Evolutionary conservation across 2,329 filamentous ascomycete genomes (phyloP), one percentile per base, ranked within the genome.

Genomic region (Aspergillus transmontanensis): DNA sequence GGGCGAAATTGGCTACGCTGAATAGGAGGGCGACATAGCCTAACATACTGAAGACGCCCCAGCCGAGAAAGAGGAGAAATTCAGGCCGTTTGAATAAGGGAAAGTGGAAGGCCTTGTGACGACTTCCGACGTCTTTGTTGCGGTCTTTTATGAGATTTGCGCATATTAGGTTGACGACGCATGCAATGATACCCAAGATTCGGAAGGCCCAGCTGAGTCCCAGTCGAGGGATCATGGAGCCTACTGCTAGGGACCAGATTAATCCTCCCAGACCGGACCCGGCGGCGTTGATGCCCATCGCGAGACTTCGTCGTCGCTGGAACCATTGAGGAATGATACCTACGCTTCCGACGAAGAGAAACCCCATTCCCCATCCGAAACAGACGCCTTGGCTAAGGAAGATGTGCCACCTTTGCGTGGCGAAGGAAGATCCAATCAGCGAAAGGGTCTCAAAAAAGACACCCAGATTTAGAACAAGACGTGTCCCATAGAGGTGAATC

Each of bases 1-100:
- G 78, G 1, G 87, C 86, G 69, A 89, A 90, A 63, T 85, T 87
- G 1, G 89, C 85, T 10, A 91, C 74, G 3, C 84, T 87, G 76
- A 89, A 91, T 2, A 90, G 79, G 2, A 90, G 75, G 0, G 88
- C 85, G 23, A 89, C 85, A 66, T 90, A 90, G 6, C 86, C 89
- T 6, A 91, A 77, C 82, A 89, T 87, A 57, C 82, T 87, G 65
- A 89, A 80, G 62, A 86, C 81, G 0, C 86, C 87, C 78, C 85
- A 90, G 4, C 72, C 78, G 26, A 88, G 78, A n/a, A 90, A 78
- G 0, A 88, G 79, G 4, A 86, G 63, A 63, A 88, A 87, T 66
- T 90, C 84, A 0, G 80, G 75, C 1, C 82, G 80, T 50, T 78
- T 80, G 67, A 89, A 84, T 6, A 89, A 72, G 4, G 78, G 76